Evolutionary conservation across 768 basidiomycete genomes (phyloP).

Genomic region (Russula griseocarnosa): DNA sequence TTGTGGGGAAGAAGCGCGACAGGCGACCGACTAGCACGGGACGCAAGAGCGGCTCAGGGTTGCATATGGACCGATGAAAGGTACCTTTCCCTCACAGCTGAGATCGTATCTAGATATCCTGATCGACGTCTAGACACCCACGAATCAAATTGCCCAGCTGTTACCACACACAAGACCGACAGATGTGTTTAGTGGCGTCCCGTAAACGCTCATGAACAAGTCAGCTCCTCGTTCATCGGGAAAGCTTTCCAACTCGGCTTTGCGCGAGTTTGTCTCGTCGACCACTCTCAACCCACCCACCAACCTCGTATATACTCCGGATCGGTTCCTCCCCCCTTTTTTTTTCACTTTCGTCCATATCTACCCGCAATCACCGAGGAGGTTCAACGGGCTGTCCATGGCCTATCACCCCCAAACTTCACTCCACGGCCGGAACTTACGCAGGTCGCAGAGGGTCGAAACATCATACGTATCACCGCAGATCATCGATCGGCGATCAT

Average conservation of each 20-base stretch:
- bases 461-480: background rate
- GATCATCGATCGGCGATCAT: slow-evolving; percentile 4
- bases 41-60: background rate
- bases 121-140: slow-evolving; percentile 19
- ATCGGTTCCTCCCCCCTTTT: background rate
- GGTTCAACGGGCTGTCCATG: background rate
- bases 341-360: background rate
- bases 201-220: background rate
- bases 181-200: slow-evolving; percentile 6
- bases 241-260: too few relatives aligned
- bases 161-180: background rate
- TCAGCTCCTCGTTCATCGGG: slow-evolving; percentile 26
- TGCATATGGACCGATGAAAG: slow-evolving; percentile 3
- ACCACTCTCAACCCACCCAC: too few relatives aligned
- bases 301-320: background rate
- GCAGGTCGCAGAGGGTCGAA: too few relatives aligned
- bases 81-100: slow-evolving; percentile 13
- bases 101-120: slow-evolving; percentile 19
- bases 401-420: too few relatives aligned
- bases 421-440: slow-evolving; percentile 10
- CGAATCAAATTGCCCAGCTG: slow-evolving; percentile 5
- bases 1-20: slow-evolving; percentile 12
- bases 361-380: slow-evolving; percentile 15
- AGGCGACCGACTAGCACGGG: slow-evolving; percentile 25
- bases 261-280: background rate